phyloP scores from a whole-genome alignment of 768 basidiomycete species.

The Pisolithus microcarpus region DNA sequence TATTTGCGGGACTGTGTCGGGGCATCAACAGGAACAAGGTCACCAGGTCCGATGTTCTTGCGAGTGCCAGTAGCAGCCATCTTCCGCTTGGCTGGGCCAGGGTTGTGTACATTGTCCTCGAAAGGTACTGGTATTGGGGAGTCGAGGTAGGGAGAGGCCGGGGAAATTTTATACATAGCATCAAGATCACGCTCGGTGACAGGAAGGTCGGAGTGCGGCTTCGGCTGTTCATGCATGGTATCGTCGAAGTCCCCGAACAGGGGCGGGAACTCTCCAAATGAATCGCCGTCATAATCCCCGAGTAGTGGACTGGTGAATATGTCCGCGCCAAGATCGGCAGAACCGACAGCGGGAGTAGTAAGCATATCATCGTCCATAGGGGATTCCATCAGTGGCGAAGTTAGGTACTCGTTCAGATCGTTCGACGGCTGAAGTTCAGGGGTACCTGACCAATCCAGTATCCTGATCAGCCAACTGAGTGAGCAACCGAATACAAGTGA shows the following conservation, averaged over 20 bases:
- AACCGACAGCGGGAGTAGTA: conserved; percentile 35
- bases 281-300: conserved; percentile 28
- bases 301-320: conserved; percentile 38
- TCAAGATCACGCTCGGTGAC: conserved; percentile 25
- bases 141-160: conserved; percentile 44
- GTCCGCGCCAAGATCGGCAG: conserved; percentile 29
- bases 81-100: conserved; percentile 27
- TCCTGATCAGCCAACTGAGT: not conserved
- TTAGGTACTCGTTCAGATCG: conserved; percentile 38
- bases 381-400: conserved; percentile 42
- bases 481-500: not conserved
- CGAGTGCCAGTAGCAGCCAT: conserved; percentile 57
- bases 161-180: conserved; percentile 43
- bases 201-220: conserved; percentile 10
- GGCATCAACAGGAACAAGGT: conserved; percentile 64
- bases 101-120: conserved; percentile 10
- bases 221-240: conserved; percentile 10
- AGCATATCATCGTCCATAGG: conserved; percentile 41
- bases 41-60: conserved; percentile 57
- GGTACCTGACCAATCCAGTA: conserved; percentile 18
- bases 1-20: conserved; percentile 80
- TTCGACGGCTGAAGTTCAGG: conserved; percentile 32
- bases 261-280: conserved; percentile 26
- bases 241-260: conserved; percentile 24
- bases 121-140: conserved; percentile 26